Base-by-base conservation (phyloP, 257 asterid species). In the Pogostemon cablin region DNA sequence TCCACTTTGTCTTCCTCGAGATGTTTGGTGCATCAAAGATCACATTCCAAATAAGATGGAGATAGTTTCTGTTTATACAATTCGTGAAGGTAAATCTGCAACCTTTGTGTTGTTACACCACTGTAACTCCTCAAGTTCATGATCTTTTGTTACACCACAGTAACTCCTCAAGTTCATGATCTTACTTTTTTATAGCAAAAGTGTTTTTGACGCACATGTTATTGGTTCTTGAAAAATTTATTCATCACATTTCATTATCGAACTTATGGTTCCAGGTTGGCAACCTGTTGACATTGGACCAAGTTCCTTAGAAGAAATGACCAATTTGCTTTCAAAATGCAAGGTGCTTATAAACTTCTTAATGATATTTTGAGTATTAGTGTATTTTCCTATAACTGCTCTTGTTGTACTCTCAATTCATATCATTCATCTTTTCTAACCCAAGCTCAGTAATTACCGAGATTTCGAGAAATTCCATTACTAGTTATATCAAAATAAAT, bases 231-330 rank as follows among this genome's bases (percentile, higher is more conserved):
- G 57, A 34, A 47, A 11, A 5, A 41, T 68, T 41, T n/a, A 69
- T 38, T 15, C 60, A 7, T 62, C n/a, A 58, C 60, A 38, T 43
- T 66, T 69, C 52, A 2, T 53, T 54, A 9, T 74, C 40, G 75
- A 62, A 48, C 47, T 74, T 39, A 38, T 78, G 60, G 17, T 76
- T 80, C 47, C 77, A 91, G 99, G 90, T 75, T 91, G 95, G 96
- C 84, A 72, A 79, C 96, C 99, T 53, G 81, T 83, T 80, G 99
- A 93, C 80, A 78, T 93, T 74, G 99, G 99, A 74, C 95, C 96
- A 47, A 72, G 69, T 57, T 87, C 99, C 5, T 83, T 91, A 76
- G 85, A 84, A 78, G 91, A 86, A 60, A 84, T 93, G 73, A 58
- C 73, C 62, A 4, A 56, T 72, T 58, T 77, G 59, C 89, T 91